Percentiles rank a stretch among this genome's conserved stretches.
phyloP scores from a whole-genome alignment of 768 basidiomycete species.

The Phylloporus arenicola region DNA sequence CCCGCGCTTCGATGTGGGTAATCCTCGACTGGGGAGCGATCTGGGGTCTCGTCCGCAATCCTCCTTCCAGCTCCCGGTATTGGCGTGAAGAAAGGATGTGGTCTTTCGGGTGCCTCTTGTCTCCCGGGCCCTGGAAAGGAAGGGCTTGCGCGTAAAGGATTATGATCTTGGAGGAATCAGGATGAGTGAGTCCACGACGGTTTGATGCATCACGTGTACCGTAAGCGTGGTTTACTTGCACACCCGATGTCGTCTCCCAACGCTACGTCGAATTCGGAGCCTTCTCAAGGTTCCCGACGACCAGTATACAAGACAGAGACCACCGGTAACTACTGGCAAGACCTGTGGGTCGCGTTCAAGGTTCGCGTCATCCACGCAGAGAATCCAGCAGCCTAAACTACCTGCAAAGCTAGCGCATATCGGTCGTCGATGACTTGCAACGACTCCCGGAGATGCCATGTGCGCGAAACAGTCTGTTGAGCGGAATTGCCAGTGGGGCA shows the following conservation, averaged over 20 bases:
- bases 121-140: neutral
- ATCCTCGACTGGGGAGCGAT: constrained; percentile 15
- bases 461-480: constrained; percentile 66
- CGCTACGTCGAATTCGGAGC: constrained; percentile 1
- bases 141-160: neutral
- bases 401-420: constrained; percentile 42
- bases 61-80: constrained; percentile 17
- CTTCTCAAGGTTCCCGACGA: constrained; percentile 11
- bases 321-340: constrained; percentile 31
- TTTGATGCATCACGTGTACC: too few species aligned
- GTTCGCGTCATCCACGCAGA: constrained; percentile 10
- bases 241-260: constrained; percentile 9
- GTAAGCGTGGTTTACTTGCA: neutral
- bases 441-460: constrained; percentile 71
- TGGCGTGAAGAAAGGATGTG: constrained; percentile 1
- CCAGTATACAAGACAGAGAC: constrained; percentile 28
- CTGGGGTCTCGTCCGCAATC: constrained; percentile 34
- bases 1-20: neutral
- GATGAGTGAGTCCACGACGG: too few species aligned
- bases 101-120: neutral
- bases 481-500: constrained; percentile 73
- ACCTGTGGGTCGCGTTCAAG: constrained; percentile 28
- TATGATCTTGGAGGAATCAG: too few species aligned
- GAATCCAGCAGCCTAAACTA: constrained; percentile 8
- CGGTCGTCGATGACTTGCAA: constrained; percentile 46